phyloP scores from a whole-genome alignment of 164 flowering plant species.

The Umbellularia californica region DNA sequence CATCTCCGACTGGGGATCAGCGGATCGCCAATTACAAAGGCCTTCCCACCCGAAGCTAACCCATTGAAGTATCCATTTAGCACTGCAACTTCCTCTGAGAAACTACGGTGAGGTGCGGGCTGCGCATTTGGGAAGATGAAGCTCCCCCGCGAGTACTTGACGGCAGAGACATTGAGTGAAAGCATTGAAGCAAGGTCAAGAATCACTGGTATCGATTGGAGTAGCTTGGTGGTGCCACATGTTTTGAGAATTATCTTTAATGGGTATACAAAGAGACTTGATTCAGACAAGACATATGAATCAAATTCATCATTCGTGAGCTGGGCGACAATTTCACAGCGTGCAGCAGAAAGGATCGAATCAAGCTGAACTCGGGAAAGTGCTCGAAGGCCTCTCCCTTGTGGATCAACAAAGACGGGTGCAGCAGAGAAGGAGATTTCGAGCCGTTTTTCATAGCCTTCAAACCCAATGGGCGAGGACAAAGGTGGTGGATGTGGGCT shows the following conservation, averaged over 20 bases:
- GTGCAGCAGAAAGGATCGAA: constrained; percentile 44
- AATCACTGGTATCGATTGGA: constrained; percentile 46
- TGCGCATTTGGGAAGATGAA: constrained; percentile 66
- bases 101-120: constrained; percentile 72
- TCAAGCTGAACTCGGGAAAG: constrained; percentile 49
- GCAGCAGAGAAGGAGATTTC: constrained; percentile 53
- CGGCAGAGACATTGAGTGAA: constrained; percentile 34
- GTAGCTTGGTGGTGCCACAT: constrained; percentile 74
- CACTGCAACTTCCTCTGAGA: constrained; percentile 69
- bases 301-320: constrained; percentile 50
- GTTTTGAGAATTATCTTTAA: constrained; percentile 56
- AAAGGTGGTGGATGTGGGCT: constrained; percentile 43
- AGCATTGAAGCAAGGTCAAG: constrained; percentile 37
- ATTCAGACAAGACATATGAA: constrained; percentile 74
- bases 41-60: constrained; percentile 36
- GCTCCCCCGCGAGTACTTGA: constrained; percentile 59
- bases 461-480: constrained; percentile 52
- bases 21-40: constrained; percentile 52
- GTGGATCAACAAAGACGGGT: constrained; percentile 38
- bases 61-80: constrained; percentile 57
- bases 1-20: constrained; percentile 40
- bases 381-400: constrained; percentile 53
- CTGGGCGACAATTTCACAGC: constrained; percentile 54
- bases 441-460: constrained; percentile 73
- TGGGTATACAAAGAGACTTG: constrained; percentile 65